Percentiles rank a stretch among this genome's conserved stretches.
Conservation (phyloP, 352 stramenopile genomes). For the Globisporangium spiculum region DNA sequence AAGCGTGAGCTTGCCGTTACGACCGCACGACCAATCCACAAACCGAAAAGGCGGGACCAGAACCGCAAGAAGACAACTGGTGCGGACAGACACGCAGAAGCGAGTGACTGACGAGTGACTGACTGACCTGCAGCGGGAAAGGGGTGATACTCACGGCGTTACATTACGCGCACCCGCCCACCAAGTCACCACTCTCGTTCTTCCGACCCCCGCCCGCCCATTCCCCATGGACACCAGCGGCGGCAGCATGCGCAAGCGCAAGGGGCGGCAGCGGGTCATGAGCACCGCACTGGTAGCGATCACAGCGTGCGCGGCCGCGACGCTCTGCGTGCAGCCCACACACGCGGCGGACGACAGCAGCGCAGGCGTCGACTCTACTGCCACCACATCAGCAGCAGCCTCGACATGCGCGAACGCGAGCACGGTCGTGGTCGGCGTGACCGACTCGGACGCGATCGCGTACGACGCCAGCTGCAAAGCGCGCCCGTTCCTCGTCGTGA, state of each 20-base stretch:
- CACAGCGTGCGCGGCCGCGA: not conserved
- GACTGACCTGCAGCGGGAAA: not conserved
- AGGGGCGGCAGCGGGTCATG: not conserved
- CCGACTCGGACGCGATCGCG: conserved; percentile 41
- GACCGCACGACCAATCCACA: conserved; percentile 1
- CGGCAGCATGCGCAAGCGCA: conserved; percentile 23
- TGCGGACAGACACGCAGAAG: not conserved
- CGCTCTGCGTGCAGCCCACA: not conserved
- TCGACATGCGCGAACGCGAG: conserved; percentile 33
- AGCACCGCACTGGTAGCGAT: not conserved
- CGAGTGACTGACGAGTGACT: not conserved
- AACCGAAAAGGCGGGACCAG: not conserved
- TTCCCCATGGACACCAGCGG: conserved; percentile 16
- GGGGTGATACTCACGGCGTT: not conserved
- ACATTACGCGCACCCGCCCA: not conserved
- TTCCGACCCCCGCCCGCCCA: not conserved
- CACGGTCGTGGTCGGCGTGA: conserved; percentile 37
- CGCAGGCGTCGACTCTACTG: not conserved
- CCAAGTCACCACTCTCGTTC: not conserved
- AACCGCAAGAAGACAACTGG: not conserved
- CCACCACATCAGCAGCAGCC: conserved; percentile 16
- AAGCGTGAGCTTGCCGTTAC: not conserved
- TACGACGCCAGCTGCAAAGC: conserved; percentile 47
- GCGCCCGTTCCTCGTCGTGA: conserved; percentile 40
- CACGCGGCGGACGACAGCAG: not conserved